Base-by-base conservation (phyloP, 2,329 filamentous ascomycete species). In the Fusarium austroafricanum region DNA sequence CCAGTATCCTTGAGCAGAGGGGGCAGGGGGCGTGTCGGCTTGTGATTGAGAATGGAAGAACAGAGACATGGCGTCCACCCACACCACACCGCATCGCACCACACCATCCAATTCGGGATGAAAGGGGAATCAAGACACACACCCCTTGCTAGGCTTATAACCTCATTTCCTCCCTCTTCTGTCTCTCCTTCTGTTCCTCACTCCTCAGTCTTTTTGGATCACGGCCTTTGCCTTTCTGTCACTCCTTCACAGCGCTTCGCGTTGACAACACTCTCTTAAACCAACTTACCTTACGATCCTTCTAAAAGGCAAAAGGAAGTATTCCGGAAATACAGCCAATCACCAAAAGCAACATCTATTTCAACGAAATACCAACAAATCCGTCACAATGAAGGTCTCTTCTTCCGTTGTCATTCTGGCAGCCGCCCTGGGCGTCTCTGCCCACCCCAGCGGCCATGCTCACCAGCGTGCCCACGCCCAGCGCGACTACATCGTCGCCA, bases 331-430 rank as follows among this genome's bases (percentile, higher is more conserved):
- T 68, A 74, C 58, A 37, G 37, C 29, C 28, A 28, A 50, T 39
- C 42, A 57, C 40, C 33, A 65, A 67, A 61, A 63, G 47, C 49
- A 61, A 33, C 29, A 43, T 49, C 43, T 55, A 11, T 57, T 51
- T 45, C 59, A 46, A 51, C 23, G 23, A 37, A 45, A 53, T 44
- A 71, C 29, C 23, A 35, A 33, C 44, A 60, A 59, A 39, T 49
- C 47, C 55, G 42, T 49, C 68, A 79, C 67, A 52, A 83, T 83
- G 81, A 82, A 82, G 77, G 73, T 82, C 74, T 76, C 80, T 28
- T 62, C 77, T 21, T 72, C 80, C 55, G 64, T 77, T 42, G 45
- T 81, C 55, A 33, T 80, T 60, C 72, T 82, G 57, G 76, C 79
- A 64, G 78, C 80, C 68, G 80, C 79, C 75, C 70, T 82, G 47